Conservation (phyloP, 495 filamentous ascomycete species). For the Oidiodendron maius region DNA sequence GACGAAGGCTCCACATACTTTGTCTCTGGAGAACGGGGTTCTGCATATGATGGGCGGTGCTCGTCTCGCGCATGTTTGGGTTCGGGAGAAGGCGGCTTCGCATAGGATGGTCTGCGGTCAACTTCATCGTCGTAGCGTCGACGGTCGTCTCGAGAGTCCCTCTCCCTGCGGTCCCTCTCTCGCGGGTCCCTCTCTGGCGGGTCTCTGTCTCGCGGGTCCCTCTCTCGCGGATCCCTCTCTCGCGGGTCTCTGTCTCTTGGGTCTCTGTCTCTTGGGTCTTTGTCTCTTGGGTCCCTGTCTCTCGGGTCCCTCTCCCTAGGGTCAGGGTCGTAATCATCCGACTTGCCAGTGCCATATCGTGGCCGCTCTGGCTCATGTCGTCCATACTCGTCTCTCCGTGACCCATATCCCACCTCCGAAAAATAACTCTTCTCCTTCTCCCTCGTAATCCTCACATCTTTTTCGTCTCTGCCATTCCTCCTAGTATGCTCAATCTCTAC, state of each 20-base stretch:
- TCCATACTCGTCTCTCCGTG: conserved; percentile 13
- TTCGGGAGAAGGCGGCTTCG: conserved; percentile 1
- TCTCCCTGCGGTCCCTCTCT: not conserved
- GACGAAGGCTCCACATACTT: conserved; percentile 1
- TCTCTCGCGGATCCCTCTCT: not conserved
- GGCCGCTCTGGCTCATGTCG: conserved; percentile 6
- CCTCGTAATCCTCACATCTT: not conserved
- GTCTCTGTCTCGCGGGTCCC: conserved; percentile 1
- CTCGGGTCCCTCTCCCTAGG: not conserved
- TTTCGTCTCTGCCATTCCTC: not conserved
- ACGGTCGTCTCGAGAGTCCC: conserved; percentile 1
- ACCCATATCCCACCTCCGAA: conserved; percentile 7
- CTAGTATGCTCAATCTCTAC: conserved; percentile 9
- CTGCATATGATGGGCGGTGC: conserved; percentile 21
- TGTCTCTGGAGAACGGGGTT: conserved; percentile 1
- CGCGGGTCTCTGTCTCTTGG: not conserved
- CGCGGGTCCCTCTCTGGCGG: not conserved
- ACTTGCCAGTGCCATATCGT: conserved; percentile 5
- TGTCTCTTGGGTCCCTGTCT: not conserved
- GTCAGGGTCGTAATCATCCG: conserved; percentile 14
- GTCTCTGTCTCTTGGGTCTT: conserved; percentile 1
- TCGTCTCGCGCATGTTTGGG: conserved; percentile 9
- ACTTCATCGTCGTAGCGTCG: conserved; percentile 11
- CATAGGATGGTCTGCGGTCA: conserved; percentile 20
- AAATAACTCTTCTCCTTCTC: conserved; percentile 21